These are phyloP conservation scores for Camellia japonica DNA, from an alignment of 148 eudicot species.

Conservation along the genomic window DNA sequence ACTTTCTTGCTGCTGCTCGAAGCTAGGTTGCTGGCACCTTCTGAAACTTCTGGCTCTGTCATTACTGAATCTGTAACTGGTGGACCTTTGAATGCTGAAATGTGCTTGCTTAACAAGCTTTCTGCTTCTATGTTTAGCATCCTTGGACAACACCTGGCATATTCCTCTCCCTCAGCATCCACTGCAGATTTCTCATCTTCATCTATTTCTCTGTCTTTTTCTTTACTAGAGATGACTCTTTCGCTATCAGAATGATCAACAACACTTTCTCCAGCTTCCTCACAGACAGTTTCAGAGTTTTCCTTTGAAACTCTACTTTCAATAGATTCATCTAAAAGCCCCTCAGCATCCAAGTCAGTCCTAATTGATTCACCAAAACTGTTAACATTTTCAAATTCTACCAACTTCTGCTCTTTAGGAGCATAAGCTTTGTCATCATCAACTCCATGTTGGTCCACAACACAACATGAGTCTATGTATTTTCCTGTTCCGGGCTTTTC, in stretches of 20 bases:
- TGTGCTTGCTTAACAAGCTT: background rate
- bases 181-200: constrained; percentile 3
- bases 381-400: background rate
- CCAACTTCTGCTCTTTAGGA: background rate
- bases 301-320: background rate
- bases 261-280: background rate
- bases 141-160: background rate
- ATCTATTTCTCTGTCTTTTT: background rate
- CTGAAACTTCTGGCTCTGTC: constrained; percentile 1
- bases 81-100: background rate
- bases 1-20: background rate
- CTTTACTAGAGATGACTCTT: background rate
- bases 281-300: background rate
- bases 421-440: constrained; percentile 4
- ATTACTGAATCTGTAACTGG: background rate
- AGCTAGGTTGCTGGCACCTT: background rate
- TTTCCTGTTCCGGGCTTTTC: background rate
- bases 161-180: background rate
- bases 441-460: background rate
- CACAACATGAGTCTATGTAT: background rate
- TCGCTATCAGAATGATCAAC: background rate
- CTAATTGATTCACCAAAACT: background rate
- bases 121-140: background rate
- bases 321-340: background rate
- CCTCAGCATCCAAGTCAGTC: background rate